Evolutionary conservation across 306 rosid species (phyloP), one percentile per base, ranked within the genome.

Genomic region (Hippophae rhamnoides): DNA sequence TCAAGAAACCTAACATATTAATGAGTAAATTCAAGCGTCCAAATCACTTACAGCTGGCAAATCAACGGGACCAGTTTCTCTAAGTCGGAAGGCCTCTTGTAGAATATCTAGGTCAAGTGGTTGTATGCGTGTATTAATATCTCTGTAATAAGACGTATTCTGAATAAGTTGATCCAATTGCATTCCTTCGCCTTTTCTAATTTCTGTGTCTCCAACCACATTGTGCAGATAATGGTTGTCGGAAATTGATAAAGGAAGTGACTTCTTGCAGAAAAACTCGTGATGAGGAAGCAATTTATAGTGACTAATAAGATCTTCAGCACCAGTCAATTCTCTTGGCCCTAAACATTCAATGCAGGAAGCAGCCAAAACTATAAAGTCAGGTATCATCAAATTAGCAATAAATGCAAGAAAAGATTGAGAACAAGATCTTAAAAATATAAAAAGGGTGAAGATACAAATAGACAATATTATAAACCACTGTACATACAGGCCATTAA

Each of bases 171-270:
- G 94, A 86, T 84, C 93, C 70, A 93, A 80, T 62, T 93, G 97
- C 95, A 93, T 88, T 64, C 96, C 96, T 60, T 93, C 97, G 61
- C 99, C 99, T 84, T 86, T 88, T 72, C 99, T 82, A 54, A 88
- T 75, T 73, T 88, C 99, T 27, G 94, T 82, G 81, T 93, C 99
- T 76, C 97, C 99, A 65, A 84, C 90, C 55, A 86, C 84, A 69
- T 82, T 82, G 69, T 86, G 85, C 62, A 86, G 78, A 82, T 93
- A 93, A 67, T 88, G 97, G 13, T 97, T 76, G 70, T 88, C 99
- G 11, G 90, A 72, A 63, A 93, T 73, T 68, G 99, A 77, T 70
- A 75, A 74, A 52, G 99, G 97, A 76, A 89, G 95, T 41, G 94
- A 74, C 64, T 79, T 76, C 87, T 93, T 88, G 99, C 97, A 88